A percentile compares a stretch with the other conserved stretches of the same genome.
These are phyloP conservation scores for Melanogaster broomeanus DNA, from an alignment of 768 basidiomycete genomes.

Conservation along the genomic window DNA sequence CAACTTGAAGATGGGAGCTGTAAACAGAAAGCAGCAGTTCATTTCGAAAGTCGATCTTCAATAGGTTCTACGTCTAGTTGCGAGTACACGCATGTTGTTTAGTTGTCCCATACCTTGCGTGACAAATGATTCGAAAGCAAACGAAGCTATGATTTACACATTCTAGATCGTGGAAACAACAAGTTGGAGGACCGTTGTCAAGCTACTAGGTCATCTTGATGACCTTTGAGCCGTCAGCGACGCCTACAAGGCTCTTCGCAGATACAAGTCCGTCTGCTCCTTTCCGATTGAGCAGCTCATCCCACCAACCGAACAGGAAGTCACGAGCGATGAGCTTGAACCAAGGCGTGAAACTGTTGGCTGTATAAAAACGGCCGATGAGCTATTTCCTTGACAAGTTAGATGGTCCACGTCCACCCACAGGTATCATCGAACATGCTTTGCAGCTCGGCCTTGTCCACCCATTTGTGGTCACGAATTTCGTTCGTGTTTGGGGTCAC, in stretches of 20 bases:
- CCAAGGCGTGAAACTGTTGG: conserved; percentile 95
- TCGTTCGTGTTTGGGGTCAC: conserved; percentile 86
- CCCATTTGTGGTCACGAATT: conserved; percentile 89
- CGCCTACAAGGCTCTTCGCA: conserved; percentile 51
- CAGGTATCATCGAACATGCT: conserved; percentile 85
- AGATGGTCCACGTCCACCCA: conserved; percentile 39
- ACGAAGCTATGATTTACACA: not conserved
- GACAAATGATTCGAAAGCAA: no score
- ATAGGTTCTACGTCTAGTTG: no score
- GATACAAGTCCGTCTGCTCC: conserved; percentile 53
- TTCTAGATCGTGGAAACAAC: conserved; percentile 1
- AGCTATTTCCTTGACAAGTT: not conserved
- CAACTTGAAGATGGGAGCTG: not conserved
- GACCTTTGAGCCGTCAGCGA: conserved; percentile 74
- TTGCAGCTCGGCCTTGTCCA: conserved; percentile 86
- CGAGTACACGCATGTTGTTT: no score
- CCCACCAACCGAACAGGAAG: conserved; percentile 99
- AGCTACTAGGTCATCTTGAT: conserved; percentile 58
- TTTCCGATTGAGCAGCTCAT: conserved; percentile 72
- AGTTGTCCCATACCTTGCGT: no score
- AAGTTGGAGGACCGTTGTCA: not conserved
- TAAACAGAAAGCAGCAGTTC: no score
- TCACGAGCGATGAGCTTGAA: conserved; percentile 98
- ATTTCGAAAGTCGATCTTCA: no score
- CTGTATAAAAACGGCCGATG: conserved; percentile 38